These are phyloP conservation scores for Xylaria sp. DNA, from an alignment of 2,329 filamentous ascomycete genomes.

Conservation along the genomic window DNA sequence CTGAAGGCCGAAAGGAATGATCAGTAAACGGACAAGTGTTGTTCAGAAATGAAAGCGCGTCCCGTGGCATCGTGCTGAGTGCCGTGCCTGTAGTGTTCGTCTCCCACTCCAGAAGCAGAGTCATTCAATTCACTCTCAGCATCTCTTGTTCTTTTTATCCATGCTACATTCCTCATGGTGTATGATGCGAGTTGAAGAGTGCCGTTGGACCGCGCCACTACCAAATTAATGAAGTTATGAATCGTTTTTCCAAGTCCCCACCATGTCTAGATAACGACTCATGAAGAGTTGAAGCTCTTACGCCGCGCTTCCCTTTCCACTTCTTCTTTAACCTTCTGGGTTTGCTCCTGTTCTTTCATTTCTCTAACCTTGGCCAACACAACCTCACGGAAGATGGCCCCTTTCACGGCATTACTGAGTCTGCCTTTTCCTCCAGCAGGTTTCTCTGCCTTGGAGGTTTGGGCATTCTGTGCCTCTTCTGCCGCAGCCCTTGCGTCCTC, in stretches of 20 bases:
- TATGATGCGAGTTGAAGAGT: not conserved
- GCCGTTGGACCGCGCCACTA: not conserved
- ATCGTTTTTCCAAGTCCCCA: not conserved
- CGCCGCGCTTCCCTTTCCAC: conserved; percentile 61
- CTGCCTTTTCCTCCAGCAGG: conserved; percentile 56
- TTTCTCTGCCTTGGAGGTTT: conserved; percentile 41
- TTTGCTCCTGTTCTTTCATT: conserved; percentile 87
- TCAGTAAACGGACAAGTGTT: conserved; percentile 4
- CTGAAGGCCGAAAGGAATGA: conserved; percentile 14
- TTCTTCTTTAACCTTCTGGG: conserved; percentile 71
- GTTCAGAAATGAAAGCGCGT: conserved; percentile 18
- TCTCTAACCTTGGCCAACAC: conserved; percentile 93
- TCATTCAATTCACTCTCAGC: not conserved
- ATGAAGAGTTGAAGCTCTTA: conserved; percentile 48
- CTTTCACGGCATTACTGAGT: conserved; percentile 63
- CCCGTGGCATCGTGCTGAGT: not conserved
- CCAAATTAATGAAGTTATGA: not conserved
- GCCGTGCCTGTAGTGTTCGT: not conserved
- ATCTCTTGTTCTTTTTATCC: not conserved
- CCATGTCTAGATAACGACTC: not conserved
- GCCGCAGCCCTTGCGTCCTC: conserved; percentile 69
- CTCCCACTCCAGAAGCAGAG: not conserved
- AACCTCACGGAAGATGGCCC: conserved; percentile 91
- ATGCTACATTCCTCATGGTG: not conserved
- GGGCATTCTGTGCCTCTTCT: conserved; percentile 53